These are phyloP conservation scores for Epichloe sylvatica DNA, from an alignment of 2,329 filamentous ascomycete species.

Conservation along the genomic window DNA sequence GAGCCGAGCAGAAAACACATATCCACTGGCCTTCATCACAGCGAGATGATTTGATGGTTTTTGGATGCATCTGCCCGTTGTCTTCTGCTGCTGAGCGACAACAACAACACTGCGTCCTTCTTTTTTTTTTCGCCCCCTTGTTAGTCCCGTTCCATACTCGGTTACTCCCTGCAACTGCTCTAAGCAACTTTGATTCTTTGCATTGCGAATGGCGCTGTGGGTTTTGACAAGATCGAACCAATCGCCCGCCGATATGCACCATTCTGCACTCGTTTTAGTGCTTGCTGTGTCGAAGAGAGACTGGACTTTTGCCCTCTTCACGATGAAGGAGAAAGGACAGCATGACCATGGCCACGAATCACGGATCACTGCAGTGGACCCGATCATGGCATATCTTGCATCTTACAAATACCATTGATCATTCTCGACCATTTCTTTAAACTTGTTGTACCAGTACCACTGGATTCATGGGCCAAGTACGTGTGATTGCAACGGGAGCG, in stretches of 20 bases:
- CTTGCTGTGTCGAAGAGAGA: not conserved
- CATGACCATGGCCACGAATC: not conserved
- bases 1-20: conserved; percentile 24
- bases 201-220: not conserved
- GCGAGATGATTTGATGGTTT: conserved; percentile 37
- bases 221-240: not conserved
- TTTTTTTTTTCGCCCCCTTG: not conserved
- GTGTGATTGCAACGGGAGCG: not conserved
- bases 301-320: not conserved
- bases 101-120: not conserved
- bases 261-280: not conserved
- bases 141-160: not conserved
- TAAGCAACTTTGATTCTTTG: not conserved
- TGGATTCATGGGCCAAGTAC: not conserved
- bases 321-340: not conserved
- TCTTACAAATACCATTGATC: not conserved
- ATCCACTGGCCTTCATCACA: conserved; percentile 37
- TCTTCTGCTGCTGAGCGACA: not conserved
- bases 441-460: not conserved
- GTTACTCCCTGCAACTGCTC: not conserved
- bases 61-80: not conserved
- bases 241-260: not conserved
- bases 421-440: conserved; percentile 1
- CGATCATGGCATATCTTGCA: not conserved
- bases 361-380: not conserved